Evolutionary conservation across 352 stramenopile genomes (phyloP), one percentile per base, ranked within the genome.

Genomic region (Phytophthora nicotianae): DNA sequence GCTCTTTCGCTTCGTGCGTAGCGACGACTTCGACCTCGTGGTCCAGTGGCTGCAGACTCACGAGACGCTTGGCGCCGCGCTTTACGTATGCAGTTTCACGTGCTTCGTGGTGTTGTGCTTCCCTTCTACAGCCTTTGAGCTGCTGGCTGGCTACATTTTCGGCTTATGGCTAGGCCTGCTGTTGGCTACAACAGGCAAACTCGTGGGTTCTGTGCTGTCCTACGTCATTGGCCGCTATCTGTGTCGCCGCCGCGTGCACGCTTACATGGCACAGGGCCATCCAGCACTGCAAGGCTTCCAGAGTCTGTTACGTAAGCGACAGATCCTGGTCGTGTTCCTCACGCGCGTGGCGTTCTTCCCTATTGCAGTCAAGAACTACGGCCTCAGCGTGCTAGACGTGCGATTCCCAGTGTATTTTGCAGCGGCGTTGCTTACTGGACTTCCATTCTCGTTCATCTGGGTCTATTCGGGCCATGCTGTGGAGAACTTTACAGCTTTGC

Each of bases 311-410:
- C 70, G 50, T 17, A 81, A 82, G 53, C 72, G 72, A 0, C 77
- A 92, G 57, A 72, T 91, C 48, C 75, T 94, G 40, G 74, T 94
- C 35, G 85, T 94, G 26, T 91, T 90, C 56, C 73, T 94, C 53
- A 92, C 83, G 26, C 81, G 85, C 23, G 80, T 86, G 19, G 85
- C 85, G 23, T 92, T 91, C 58, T 92, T 94, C 58, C 85, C 85
- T 10, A 94, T 94, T 61, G 85, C 81, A 37, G 74, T 94, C 69
- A 94, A 94, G 58, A 94, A 94, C 62, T 94, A 94, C 57, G 85
- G 85, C 32, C 81, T 94, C 20, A 94, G 85, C 56, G 83, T 91
- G 23, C 62, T 94, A 13, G 81, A 91, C 51, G 85, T 94, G 16
- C 65, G 51, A 21, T 92, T 92, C 26, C 50, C 66, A 10, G 75